Evolutionary conservation across 2,329 filamentous ascomycete genomes (phyloP), one percentile per base, ranked within the genome.

Genomic region (Monosporascus sp.): DNA sequence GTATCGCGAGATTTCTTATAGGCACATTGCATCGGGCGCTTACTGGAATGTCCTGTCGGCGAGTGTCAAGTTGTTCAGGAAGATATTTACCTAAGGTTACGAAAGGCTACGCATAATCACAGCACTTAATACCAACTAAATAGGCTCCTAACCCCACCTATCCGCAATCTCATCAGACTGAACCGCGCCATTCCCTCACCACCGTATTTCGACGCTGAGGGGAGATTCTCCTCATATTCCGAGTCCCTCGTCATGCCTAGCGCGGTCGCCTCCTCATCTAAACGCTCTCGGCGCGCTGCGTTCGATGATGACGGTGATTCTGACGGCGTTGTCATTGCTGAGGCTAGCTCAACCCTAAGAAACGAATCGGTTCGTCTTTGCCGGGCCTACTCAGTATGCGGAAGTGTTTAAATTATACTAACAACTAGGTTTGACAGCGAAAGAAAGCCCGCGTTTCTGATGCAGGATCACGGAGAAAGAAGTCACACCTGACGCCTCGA

Each of bases 241-340:
- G 31, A 34, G 4, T 34, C 31, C 2, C 26, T 31, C 22, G 31
- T 31, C 45, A 19, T 43, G 34, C n/a, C 47, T 46, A 36, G 48
- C 20, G 41, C 46, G 34, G 37, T 48, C 27, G 57, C 58, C 37
- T 58, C 54, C 36, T 48, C 53, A 11, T 53, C 62, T 24, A 82
- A 82, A 65, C 75, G 79, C 58, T 68, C 71, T 22, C 71, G 74
- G 44, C 70, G 61, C 49, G 66, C 60, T 41, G 65, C 66, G 7
- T 64, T 68, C 40, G 69, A 72, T 34, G 64, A 62, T 36, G 63
- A 66, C 8, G 61, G 61, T 17, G 63, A 68, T 49, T 66, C 69
- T 19, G 69, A 69, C n/a, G 66, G 71, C 20, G 69, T 69, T 17
- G 57, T 69, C 27, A 66, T 75, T 17, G 62, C 69, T n/a, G 64